phyloP scores from a whole-genome alignment of 202 grass and related monocot genomes.

The Schoenoplectus tabernaemontani region DNA sequence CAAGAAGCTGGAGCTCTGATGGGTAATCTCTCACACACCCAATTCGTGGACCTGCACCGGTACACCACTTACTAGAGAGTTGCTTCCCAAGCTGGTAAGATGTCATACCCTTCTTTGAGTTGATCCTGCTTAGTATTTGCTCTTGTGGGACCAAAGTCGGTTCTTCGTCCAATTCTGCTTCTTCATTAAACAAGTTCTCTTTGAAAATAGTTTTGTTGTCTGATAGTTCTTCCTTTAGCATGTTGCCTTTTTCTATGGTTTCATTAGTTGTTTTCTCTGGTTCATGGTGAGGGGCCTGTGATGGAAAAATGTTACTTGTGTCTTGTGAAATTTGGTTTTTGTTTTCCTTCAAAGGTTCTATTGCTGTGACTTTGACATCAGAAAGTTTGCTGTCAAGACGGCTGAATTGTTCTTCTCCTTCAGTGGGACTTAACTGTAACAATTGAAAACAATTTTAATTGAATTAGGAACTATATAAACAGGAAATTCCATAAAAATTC shows the following conservation, averaged over 20 bases:
- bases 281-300: background rate
- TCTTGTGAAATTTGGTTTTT: background rate
- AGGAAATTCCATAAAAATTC: background rate
- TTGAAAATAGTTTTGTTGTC: conserved; percentile 20
- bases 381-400: conserved; percentile 12
- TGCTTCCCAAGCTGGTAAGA: conserved; percentile 84
- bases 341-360: background rate
- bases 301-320: background rate
- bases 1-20: conserved; percentile 59
- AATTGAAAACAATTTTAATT: background rate
- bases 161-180: conserved; percentile 21
- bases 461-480: background rate
- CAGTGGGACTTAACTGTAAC: conserved; percentile 22
- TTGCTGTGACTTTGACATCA: background rate
- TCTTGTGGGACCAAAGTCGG: conserved; percentile 33
- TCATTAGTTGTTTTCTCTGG: background rate
- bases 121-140: conserved; percentile 74
- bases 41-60: conserved; percentile 71
- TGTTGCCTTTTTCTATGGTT: background rate
- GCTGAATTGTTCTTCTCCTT: conserved; percentile 22
- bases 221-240: background rate
- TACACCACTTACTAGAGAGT: conserved; percentile 73
- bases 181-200: conserved; percentile 13
- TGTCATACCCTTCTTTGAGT: conserved; percentile 73
- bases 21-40: conserved; percentile 88